Evolutionary conservation across 768 basidiomycete genomes (phyloP).

Genomic region (Leccinum ochraceum): DNA sequence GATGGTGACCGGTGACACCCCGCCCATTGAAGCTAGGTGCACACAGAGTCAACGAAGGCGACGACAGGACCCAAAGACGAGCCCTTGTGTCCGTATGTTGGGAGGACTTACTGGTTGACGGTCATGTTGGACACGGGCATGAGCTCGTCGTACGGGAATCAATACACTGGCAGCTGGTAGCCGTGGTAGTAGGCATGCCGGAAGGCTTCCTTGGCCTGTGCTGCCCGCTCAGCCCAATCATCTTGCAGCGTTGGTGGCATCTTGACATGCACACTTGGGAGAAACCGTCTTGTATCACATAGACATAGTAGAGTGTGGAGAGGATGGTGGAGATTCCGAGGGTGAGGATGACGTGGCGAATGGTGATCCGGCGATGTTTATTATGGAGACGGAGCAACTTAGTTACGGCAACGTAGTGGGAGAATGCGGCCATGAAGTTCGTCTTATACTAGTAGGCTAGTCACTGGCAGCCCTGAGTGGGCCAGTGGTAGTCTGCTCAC

Average conservation of each 20-base stretch:
- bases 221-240: constrained; percentile 39
- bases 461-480: too few species aligned
- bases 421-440: too few species aligned
- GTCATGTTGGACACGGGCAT: constrained; percentile 48
- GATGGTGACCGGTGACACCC: constrained; percentile 48
- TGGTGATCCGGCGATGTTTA: too few species aligned
- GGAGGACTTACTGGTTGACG: constrained; percentile 49
- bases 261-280: too few species aligned
- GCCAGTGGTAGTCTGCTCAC: too few species aligned
- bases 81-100: neutral
- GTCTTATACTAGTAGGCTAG: too few species aligned
- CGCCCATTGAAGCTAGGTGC: constrained; percentile 69
- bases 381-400: too few species aligned
- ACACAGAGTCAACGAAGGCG: constrained; percentile 1
- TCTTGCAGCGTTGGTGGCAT: too few species aligned
- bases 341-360: too few species aligned
- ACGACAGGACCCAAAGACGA: neutral
- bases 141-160: constrained; percentile 65
- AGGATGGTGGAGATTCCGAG: too few species aligned
- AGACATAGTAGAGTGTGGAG: too few species aligned
- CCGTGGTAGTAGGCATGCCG: constrained; percentile 64
- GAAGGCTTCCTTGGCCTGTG: constrained; percentile 46
- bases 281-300: neutral
- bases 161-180: constrained; percentile 61
- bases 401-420: too few species aligned